Evolutionary conservation across 2,329 filamentous ascomycete species (phyloP).

Genomic region (Colletotrichum siamense): DNA sequence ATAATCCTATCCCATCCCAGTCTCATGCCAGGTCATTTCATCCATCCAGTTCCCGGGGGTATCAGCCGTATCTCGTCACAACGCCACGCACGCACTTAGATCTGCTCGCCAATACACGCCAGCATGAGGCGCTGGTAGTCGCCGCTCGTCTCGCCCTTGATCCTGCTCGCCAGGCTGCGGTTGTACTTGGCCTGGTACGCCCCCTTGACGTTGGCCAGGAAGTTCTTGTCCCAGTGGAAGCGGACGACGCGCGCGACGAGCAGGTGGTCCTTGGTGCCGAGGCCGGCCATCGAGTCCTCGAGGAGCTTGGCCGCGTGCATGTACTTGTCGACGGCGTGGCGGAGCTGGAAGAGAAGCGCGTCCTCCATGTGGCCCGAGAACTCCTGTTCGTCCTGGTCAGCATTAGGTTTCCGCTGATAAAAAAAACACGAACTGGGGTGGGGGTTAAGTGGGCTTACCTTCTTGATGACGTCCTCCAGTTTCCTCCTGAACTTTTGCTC

Average conservation of each 20-base stretch:
- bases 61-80: neutral
- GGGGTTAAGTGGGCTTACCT: slow-evolving; percentile 45
- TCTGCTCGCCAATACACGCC: slow-evolving; percentile 62
- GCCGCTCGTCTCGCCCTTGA: slow-evolving; percentile 84
- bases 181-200: slow-evolving; percentile 78
- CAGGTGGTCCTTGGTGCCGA: slow-evolving; percentile 85
- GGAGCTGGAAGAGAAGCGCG: slow-evolving; percentile 81
- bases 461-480: slow-evolving; percentile 76
- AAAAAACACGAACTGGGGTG: neutral
- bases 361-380: slow-evolving; percentile 94
- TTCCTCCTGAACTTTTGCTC: slow-evolving; percentile 72
- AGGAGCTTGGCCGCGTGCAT: slow-evolving; percentile 82
- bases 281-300: slow-evolving; percentile 86
- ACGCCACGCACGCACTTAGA: neutral
- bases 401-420: neutral
- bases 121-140: slow-evolving; percentile 82
- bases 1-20: neutral
- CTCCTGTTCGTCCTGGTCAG: slow-evolving; percentile 49
- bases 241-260: slow-evolving; percentile 80
- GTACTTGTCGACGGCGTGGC: slow-evolving; percentile 77
- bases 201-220: slow-evolving; percentile 77
- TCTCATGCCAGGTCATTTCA: neutral
- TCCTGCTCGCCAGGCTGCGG: slow-evolving; percentile 69
- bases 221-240: slow-evolving; percentile 80
- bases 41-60: neutral